Conservation (phyloP, 2,329 filamentous ascomycete genomes). For the Gyromitra esculenta region DNA sequence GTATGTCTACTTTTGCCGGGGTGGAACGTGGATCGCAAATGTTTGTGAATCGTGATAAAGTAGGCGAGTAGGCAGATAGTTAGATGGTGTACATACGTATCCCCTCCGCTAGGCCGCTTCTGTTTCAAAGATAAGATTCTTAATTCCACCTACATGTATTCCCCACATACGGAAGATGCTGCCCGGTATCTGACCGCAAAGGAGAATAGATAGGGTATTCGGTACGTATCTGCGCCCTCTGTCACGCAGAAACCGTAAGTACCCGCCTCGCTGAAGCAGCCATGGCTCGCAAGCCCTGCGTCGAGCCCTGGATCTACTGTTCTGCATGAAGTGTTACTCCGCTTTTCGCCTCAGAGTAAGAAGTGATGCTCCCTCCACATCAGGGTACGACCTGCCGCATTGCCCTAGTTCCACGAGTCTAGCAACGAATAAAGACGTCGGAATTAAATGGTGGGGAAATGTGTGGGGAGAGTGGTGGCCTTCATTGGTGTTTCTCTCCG, state of each 20-base stretch:
- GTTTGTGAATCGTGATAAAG: slow-evolving; percentile 32
- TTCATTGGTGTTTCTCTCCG: slow-evolving; percentile 13
- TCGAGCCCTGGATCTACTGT: slow-evolving; percentile 28
- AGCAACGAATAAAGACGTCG: slow-evolving; percentile 39
- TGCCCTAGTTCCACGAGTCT: background rate
- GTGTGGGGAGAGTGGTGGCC: slow-evolving; percentile 21
- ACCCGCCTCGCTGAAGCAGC: slow-evolving; percentile 21
- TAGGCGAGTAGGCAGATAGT: slow-evolving; percentile 7
- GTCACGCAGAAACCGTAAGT: slow-evolving; percentile 26
- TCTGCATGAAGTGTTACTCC: slow-evolving; percentile 19
- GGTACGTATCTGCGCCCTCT: slow-evolving; percentile 18
- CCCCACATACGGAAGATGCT: slow-evolving; percentile 17
- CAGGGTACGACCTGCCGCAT: slow-evolving; percentile 30
- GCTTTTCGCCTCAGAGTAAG: background rate
- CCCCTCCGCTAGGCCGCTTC: slow-evolving; percentile 11
- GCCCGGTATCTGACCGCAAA: slow-evolving; percentile 29
- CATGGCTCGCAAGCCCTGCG: slow-evolving; percentile 29
- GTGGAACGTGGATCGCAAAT: slow-evolving; percentile 38
- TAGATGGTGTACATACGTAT: slow-evolving; percentile 19
- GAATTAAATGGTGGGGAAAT: slow-evolving; percentile 40
- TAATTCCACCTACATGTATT: background rate
- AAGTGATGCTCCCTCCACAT: slow-evolving; percentile 9
- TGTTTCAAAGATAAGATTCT: slow-evolving; percentile 42
- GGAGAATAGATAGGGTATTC: slow-evolving; percentile 15
- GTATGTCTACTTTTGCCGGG: slow-evolving; percentile 21